Evolutionary conservation across 169 alveolate genomes (phyloP), one percentile per base, ranked within the genome.

Genomic region (Cryptosporidium sp.): DNA sequence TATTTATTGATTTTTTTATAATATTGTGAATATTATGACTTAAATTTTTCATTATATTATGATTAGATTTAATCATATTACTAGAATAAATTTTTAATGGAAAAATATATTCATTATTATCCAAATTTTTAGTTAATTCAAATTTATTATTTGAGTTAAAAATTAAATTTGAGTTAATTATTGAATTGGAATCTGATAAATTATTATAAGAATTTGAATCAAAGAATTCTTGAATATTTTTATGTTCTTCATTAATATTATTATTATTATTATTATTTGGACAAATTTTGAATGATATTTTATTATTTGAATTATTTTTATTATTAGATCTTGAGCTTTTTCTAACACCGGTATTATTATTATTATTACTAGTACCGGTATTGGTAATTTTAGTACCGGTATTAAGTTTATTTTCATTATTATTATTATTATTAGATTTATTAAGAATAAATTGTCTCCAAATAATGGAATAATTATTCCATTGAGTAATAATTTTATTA

Each of bases 401-500:
- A 31, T 26, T 31, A 31, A 31, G 0, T 21, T 68, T 31, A 21
- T 21, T 7, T 5, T 18, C n/a, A 42, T 8, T 9, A 12, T 6
- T 48, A 7, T 1, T 51, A 18, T 39, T 33, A 26, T 6, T 48
- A 39, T n/a, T 42, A 7, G 33, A 7, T n/a, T 29, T 23, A 31
- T 44, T 80, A 16, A 61, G 65, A 42, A 80, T 39, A n/a, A 42
- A 62, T 29, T 80, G 72, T 39, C 89, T 60, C 89, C 89, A 80
- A 14, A 62, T n/a, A n/a, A 80, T 80, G 8, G 89, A 80, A 23
- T 42, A 80, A 16, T 80, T 80, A 62, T 80, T 80, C 89, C 89
- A 80, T 48, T 58, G 65, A 23, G 75, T 42, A 29, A 67, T 21
- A 1, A 80, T 80, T 29, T 80, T 80, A 48, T 80, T 80, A 12